Percentiles rank a stretch among this genome's conserved stretches.
Evolutionary conservation across 75 land plant species (phyloP).

Genomic region (Cryptomeria japonica): DNA sequence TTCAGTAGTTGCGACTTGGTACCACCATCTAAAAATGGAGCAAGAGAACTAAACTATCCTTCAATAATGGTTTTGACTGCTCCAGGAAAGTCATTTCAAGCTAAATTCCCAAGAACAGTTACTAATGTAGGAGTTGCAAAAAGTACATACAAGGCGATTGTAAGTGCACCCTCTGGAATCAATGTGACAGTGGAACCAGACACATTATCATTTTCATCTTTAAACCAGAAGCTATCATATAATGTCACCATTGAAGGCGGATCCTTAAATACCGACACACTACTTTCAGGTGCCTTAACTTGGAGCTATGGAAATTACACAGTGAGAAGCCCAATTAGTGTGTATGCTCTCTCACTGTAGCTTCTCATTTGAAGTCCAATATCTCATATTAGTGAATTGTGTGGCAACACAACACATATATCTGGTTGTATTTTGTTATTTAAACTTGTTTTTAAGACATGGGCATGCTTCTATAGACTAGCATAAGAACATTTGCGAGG

Average conservation of each 20-base stretch:
- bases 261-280: background rate
- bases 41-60: background rate
- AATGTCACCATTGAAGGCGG: conserved; percentile 26
- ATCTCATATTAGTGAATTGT: background rate
- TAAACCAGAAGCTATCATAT: conserved; percentile 51
- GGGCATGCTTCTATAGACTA: no score
- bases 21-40: background rate
- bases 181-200: conserved; percentile 43
- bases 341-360: background rate
- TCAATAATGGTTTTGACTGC: background rate
- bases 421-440: background rate
- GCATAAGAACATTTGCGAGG: no score
- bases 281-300: conserved; percentile 29
- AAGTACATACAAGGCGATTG: conserved; percentile 46
- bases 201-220: conserved; percentile 38
- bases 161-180: conserved; percentile 42
- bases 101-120: conserved; percentile 34
- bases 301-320: conserved; percentile 57
- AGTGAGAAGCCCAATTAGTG: conserved; percentile 54
- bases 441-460: no score
- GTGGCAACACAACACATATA: background rate
- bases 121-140: conserved; percentile 69
- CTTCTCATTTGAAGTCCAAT: background rate
- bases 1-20: background rate
- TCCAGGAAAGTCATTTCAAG: background rate